A percentile compares a stretch with the other conserved stretches of the same genome.
Evolutionary conservation across 176 grass and related monocot species (phyloP).

Genomic region (Metroxylon sagu): DNA sequence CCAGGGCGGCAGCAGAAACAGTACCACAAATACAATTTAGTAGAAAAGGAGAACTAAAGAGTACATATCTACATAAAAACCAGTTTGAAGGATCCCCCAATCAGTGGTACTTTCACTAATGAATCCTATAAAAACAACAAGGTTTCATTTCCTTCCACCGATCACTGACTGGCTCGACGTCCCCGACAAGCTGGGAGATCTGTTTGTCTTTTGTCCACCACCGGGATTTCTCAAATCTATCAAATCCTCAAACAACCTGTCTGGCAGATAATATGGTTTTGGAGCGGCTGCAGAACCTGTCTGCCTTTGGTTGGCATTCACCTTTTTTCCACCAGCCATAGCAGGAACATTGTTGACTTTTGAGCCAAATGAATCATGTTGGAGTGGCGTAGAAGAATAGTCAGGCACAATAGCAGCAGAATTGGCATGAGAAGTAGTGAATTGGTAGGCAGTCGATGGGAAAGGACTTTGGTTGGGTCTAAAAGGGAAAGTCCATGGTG

Average conservation of each 20-base stretch:
- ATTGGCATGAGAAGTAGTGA: constrained; percentile 11
- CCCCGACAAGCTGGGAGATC: constrained; percentile 29
- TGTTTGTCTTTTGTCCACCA: constrained; percentile 35
- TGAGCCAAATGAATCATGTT: constrained; percentile 29
- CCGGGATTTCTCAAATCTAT: constrained; percentile 56
- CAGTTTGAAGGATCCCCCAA: constrained; percentile 11
- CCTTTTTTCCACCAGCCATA: constrained; percentile 25
- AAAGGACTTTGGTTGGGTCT: constrained; percentile 30
- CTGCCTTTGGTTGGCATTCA: constrained; percentile 25
- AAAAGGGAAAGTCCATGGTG: constrained; percentile 31
- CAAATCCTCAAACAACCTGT: constrained; percentile 90
- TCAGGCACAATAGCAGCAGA: constrained; percentile 16
- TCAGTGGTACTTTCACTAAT: constrained; percentile 8
- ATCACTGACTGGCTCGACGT: constrained; percentile 58
- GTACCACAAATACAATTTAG: neutral
- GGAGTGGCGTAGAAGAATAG: constrained; percentile 24
- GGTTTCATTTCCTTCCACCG: constrained; percentile 64
- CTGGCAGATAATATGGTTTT: constrained; percentile 90
- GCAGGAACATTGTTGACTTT: constrained; percentile 22
- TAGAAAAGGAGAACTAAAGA: constrained; percentile 16
- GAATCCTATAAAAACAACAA: neutral
- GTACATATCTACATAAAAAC: constrained; percentile 44
- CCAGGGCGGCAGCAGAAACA: neutral
- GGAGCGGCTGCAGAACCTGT: constrained; percentile 16
- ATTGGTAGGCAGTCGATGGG: constrained; percentile 28